Base-by-base conservation (phyloP, 139 green algal species). In the Zygnema cylindricum region DNA sequence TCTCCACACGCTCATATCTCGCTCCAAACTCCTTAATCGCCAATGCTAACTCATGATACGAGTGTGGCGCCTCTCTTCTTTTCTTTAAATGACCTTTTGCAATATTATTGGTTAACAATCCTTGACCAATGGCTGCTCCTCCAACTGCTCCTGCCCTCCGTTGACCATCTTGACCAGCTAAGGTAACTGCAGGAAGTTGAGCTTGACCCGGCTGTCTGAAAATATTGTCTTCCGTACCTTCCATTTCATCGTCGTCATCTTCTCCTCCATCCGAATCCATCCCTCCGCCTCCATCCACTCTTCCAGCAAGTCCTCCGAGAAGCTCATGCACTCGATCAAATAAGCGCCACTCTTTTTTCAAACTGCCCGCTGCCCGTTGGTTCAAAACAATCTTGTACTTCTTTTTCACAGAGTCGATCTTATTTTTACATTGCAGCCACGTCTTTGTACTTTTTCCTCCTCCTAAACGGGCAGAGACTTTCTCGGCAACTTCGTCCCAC, bases 391-490 rank as follows among this genome's bases (percentile, higher is more conserved):
- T 42, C 81, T 86, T 86, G 41, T 86, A 86, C 42, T 86, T 86
- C 49, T 86, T 86, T 36, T 86, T 86, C n/a, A 86, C 75, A 7
- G 43, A 77, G 41, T 86, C 81, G n/a, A 86, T 86, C 43, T 86
- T 86, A 32, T 86, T 86, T n/a, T 86, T 86, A 30, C 81, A 86
- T 49, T 86, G 81, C 38, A 86, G 41, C 81, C 81, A 86, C 33
- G 81, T 86, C 81, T 86, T 86, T 25, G 40, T 32, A 1, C 76
- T 75, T 11, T 30, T 36, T 23, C 49, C 22, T 84, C n/a, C 76
- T 0, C 81, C 81, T 7, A 86, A 32, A 1, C 43, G 39, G 25
- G 36, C 23, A 69, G 22, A 77, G 21, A 86, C 81, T 25, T 55
- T 49, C 81, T 86, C 39, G 11, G 81, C 81, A 1, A 86, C 81